Percentiles rank a stretch among this genome's conserved stretches.
Evolutionary conservation across 768 basidiomycete species (phyloP).

Genomic region (Macrolepiota fuliginosa): DNA sequence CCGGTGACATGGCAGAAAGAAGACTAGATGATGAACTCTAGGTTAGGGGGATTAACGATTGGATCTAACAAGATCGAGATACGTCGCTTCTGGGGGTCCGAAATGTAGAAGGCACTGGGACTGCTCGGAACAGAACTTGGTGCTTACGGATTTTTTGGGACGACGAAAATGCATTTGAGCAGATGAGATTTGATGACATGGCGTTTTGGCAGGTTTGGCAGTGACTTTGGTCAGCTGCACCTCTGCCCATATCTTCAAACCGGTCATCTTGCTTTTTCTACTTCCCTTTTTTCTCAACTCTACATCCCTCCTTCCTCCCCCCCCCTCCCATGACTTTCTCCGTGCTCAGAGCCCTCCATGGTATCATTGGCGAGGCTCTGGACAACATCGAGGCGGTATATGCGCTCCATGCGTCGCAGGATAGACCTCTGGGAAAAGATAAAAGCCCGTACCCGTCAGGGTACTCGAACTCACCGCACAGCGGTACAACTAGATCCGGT

Average conservation of each 20-base stretch:
- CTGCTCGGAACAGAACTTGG: neutral
- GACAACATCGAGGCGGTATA: constrained; percentile 68
- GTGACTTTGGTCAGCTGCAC: constrained; percentile 10
- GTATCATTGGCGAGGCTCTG: constrained; percentile 65
- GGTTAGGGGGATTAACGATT: constrained; percentile 5
- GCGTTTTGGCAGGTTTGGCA: constrained; percentile 7
- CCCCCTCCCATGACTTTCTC: constrained; percentile 52
- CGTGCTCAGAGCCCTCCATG: constrained; percentile 59
- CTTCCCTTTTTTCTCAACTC: constrained; percentile 1
- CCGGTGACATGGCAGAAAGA: constrained; percentile 6
- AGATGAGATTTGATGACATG: constrained; percentile 4
- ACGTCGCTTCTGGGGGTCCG: neutral
- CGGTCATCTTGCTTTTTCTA: constrained; percentile 3
- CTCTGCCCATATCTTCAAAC: constrained; percentile 4
- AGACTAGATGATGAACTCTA: neutral
- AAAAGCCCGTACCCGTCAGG: constrained; percentile 6
- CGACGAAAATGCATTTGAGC: neutral
- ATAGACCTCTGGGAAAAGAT: constrained; percentile 15
- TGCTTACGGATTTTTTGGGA: neutral
- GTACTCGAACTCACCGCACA: neutral
- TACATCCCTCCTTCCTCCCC: neutral
- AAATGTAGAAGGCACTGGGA: neutral
- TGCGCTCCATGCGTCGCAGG: constrained; percentile 22
- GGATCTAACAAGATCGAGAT: neutral
- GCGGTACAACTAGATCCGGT: neutral